Percentiles rank a stretch among this genome's conserved stretches.
Evolutionary conservation across 345 rosid genomes (phyloP).

Genomic region (Salix koriyanagi): DNA sequence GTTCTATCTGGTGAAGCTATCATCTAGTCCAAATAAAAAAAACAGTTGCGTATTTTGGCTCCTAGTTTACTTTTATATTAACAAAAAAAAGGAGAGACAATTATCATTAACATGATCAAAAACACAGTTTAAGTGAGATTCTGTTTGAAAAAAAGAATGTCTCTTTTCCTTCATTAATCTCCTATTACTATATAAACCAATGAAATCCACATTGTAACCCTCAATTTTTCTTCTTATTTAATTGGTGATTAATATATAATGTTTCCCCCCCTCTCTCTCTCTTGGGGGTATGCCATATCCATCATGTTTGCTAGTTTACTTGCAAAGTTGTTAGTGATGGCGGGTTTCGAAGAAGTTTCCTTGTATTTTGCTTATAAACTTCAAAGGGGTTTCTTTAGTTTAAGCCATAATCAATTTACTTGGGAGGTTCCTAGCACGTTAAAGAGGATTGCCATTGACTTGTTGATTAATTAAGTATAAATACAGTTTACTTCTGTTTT

Average conservation of each 20-base stretch:
- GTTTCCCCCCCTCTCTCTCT: too few relatives aligned
- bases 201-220: too few relatives aligned
- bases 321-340: too few relatives aligned
- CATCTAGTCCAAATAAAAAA: background rate
- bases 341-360: background rate
- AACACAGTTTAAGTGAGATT: too few relatives aligned
- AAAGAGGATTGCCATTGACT: background rate
- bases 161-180: too few relatives aligned
- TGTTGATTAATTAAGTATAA: too few relatives aligned
- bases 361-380: background rate
- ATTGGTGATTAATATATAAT: background rate
- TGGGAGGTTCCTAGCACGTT: background rate
- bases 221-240: too few relatives aligned
- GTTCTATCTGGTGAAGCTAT: background rate
- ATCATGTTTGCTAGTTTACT: background rate
- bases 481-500: background rate
- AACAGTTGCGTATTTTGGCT: background rate
- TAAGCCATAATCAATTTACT: background rate
- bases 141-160: too few relatives aligned
- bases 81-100: background rate
- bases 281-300: background rate
- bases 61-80: too few relatives aligned
- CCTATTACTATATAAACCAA: too few relatives aligned
- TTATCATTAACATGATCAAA: background rate
- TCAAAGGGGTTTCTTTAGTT: too few relatives aligned